Percentiles rank a stretch among this genome's conserved stretches.
phyloP scores from a whole-genome alignment of 2,329 filamentous ascomycete species.

The Leptographium procerum region DNA sequence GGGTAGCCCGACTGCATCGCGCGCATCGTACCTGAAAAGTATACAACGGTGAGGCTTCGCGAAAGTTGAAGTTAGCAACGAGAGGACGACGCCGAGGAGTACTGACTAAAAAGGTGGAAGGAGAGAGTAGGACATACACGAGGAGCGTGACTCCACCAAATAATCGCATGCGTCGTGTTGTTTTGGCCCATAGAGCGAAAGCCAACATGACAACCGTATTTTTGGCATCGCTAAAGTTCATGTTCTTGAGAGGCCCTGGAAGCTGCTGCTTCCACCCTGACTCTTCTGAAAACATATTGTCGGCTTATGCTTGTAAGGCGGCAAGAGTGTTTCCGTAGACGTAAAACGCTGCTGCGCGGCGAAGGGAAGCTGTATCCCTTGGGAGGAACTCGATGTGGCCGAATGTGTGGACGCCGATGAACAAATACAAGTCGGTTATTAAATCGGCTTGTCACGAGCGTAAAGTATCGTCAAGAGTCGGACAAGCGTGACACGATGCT shows the following conservation, averaged over 20 bases:
- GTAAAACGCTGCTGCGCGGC: background rate
- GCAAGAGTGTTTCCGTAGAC: background rate
- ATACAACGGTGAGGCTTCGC: constrained; percentile 2
- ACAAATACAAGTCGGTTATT: background rate
- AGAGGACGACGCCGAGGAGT: background rate
- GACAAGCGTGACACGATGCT: background rate
- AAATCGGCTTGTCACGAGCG: background rate
- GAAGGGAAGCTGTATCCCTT: background rate
- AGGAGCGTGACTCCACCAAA: constrained; percentile 19
- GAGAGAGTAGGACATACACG: constrained; percentile 15
- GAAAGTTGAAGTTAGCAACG: background rate
- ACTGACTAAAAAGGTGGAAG: background rate
- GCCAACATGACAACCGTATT: constrained; percentile 8
- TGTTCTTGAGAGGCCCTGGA: constrained; percentile 3
- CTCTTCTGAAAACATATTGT: background rate
- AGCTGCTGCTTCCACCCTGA: background rate
- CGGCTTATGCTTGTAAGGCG: background rate
- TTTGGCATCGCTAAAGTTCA: constrained; percentile 6
- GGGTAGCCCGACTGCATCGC: constrained; percentile 13
- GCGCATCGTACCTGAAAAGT: constrained; percentile 8
- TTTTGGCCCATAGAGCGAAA: constrained; percentile 21
- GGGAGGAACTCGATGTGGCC: background rate
- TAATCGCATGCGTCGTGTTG: constrained; percentile 22
- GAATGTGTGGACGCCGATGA: background rate
- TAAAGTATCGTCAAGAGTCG: background rate